phyloP scores from a whole-genome alignment of 2,329 filamentous ascomycete species.

The Polytolypa hystricis region DNA sequence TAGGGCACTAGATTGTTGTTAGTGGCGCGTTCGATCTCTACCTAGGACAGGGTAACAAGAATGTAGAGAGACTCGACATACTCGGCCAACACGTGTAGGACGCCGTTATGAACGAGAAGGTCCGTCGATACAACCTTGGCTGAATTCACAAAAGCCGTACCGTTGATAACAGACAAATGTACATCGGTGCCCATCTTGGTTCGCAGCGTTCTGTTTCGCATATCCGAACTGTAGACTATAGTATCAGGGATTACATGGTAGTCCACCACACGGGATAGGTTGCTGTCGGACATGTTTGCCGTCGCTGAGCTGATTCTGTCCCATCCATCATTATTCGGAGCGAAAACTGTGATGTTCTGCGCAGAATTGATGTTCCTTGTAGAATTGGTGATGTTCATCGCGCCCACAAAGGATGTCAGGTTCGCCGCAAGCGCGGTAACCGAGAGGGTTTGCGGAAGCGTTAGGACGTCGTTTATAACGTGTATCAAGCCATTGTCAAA shows the following conservation, averaged over 20 bases:
- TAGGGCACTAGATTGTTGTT: constrained; percentile 35
- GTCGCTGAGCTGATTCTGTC: constrained; percentile 8
- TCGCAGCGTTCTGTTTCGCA: constrained; percentile 30
- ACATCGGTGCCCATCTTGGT: constrained; percentile 37
- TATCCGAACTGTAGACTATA: constrained; percentile 41
- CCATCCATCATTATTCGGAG: constrained; percentile 10
- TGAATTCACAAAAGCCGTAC: constrained; percentile 40
- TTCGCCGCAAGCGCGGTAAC: constrained; percentile 32
- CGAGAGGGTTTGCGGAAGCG: constrained; percentile 35
- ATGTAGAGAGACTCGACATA: constrained; percentile 21
- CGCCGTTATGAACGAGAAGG: constrained; percentile 44
- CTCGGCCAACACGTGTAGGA: constrained; percentile 49
- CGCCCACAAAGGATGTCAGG: constrained; percentile 37
- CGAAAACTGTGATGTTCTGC: constrained; percentile 25
- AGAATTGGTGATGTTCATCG: constrained; percentile 33
- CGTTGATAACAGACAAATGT: constrained; percentile 34
- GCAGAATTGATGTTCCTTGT: constrained; percentile 26
- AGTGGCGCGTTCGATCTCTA: background rate
- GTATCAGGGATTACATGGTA: constrained; percentile 54
- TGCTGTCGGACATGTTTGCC: constrained; percentile 17
- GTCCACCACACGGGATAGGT: constrained; percentile 44
- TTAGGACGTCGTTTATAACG: constrained; percentile 40
- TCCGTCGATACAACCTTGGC: constrained; percentile 41
- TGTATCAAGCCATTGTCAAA: constrained; percentile 48
- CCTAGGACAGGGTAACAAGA: too few relatives aligned